Conservation (phyloP, 2,329 filamentous ascomycete genomes). For the Penicillium vulpinum region DNA sequence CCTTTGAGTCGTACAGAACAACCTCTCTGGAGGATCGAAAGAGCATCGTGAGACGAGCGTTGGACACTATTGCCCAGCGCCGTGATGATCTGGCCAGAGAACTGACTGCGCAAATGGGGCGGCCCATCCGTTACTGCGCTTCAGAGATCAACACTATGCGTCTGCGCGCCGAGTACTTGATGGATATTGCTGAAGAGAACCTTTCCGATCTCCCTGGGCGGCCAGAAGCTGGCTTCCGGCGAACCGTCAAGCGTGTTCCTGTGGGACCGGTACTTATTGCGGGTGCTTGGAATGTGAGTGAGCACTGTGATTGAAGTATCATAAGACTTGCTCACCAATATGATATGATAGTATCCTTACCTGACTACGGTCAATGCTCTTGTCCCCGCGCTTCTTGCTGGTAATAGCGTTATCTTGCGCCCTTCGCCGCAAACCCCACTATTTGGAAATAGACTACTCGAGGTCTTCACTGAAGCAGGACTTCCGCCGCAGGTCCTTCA, state of each 20-base stretch:
- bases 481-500: conserved; percentile 79
- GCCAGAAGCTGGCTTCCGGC: conserved; percentile 78
- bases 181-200: conserved; percentile 76
- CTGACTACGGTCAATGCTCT: conserved; percentile 86
- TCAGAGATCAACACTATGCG: conserved; percentile 81
- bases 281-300: conserved; percentile 88
- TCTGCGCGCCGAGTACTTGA: conserved; percentile 76
- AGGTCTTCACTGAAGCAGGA: conserved; percentile 74
- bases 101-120: conserved; percentile 86
- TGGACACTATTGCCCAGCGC: conserved; percentile 66
- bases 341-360: conserved; percentile 72
- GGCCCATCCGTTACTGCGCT: conserved; percentile 79
- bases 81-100: conserved; percentile 77
- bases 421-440: conserved; percentile 91
- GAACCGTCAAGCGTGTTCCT: conserved; percentile 82
- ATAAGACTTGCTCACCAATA: background rate
- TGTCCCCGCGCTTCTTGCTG: conserved; percentile 80
- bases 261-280: conserved; percentile 82
- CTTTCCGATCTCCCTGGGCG: conserved; percentile 79
- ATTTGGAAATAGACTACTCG: conserved; percentile 74
- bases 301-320: conserved; percentile 7
- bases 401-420: conserved; percentile 89
- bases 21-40: conserved; percentile 72
- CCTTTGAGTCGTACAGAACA: conserved; percentile 59
- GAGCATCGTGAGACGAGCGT: conserved; percentile 75